Base-by-base conservation (phyloP, 2,329 filamentous ascomycete genomes). In the Trichophyton verrucosum region DNA sequence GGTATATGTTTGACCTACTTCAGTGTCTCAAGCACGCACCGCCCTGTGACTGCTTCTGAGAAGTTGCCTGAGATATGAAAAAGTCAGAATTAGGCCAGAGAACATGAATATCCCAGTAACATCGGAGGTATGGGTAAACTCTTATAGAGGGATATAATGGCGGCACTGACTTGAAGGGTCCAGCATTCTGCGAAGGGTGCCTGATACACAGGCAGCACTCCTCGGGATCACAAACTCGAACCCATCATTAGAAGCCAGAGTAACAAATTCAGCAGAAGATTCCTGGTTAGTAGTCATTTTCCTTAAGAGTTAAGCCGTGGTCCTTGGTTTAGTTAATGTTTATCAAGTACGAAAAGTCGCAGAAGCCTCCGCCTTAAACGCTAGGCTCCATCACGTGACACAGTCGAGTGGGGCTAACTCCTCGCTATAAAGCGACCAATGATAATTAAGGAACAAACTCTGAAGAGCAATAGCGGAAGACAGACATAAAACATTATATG, bases 201-300 rank as follows among this genome's bases (percentile, higher is more conserved):
- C 81, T 3, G 83, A 83, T 61, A 85, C 76, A 67, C 77, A 81
- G 44, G 84, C 85, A 3, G 82, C 80, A 33, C 79, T 83, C 65
- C 84, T 80, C 22, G 81, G 77, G 47, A 87, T 71, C 64, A 86
- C 77, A 71, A 86, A 87, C 64, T 85, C 82, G 69, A 82, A 87
- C 58, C 80, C 83, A 68, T 87, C 85, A 61, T 77, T 79, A 1
- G 84, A 86, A 22, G 86, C 77, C 4, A 87, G 75, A 0, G 84
- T 86, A 59, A 87, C 82, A 67, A 81, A 86, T 63, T 84, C 80
- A 2, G 78, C 68, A 17, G 66, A 64, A 8, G 17, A 6, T n/a
- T 8, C 33, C 5, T 38, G 11, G 20, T 40, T 36, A 56, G 20
- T 15, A 8, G 36, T 6, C 55, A 57, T 57, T 11, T 38, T 38